Conservation (phyloP, 2,329 filamentous ascomycete genomes). For the Botrytis hyacinthi region DNA sequence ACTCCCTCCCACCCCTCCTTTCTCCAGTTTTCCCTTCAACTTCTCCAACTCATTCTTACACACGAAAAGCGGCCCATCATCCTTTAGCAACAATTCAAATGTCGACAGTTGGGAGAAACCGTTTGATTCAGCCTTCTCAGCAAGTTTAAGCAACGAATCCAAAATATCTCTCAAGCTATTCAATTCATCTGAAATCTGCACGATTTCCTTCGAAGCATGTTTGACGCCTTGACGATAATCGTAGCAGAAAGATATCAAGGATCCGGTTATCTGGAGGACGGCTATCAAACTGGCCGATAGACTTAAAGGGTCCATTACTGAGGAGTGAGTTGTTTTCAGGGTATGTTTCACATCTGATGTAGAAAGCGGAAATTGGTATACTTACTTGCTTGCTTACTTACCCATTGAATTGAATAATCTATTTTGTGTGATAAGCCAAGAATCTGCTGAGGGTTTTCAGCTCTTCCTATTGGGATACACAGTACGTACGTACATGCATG, state of each 20-base stretch:
- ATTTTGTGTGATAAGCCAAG: background rate
- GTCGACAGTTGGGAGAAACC: constrained; percentile 21
- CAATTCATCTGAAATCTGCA: constrained; percentile 28
- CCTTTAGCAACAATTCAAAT: constrained; percentile 23
- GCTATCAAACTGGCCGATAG: constrained; percentile 29
- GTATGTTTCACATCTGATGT: background rate
- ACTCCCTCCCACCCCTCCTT: constrained; percentile 2
- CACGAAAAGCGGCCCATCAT: constrained; percentile 24
- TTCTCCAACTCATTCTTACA: constrained; percentile 25
- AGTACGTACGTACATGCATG: background rate
- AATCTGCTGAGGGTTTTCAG: background rate
- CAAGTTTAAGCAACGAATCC: constrained; percentile 27
- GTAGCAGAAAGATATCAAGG: constrained; percentile 30
- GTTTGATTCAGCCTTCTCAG: constrained; percentile 22
- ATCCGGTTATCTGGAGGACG: constrained; percentile 29
- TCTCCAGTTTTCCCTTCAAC: constrained; percentile 26
- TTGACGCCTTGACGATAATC: constrained; percentile 29
- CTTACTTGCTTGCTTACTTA: background rate
- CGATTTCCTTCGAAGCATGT: constrained; percentile 24
- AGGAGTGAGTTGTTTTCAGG: too few relatives aligned
- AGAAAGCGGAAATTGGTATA: background rate
- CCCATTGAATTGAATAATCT: background rate
- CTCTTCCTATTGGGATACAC: background rate
- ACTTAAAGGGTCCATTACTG: constrained; percentile 30
- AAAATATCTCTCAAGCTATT: constrained; percentile 26